Evolutionary conservation across 2,329 filamentous ascomycete genomes (phyloP).

Genomic region (Pseudogymnoascus sp.): DNA sequence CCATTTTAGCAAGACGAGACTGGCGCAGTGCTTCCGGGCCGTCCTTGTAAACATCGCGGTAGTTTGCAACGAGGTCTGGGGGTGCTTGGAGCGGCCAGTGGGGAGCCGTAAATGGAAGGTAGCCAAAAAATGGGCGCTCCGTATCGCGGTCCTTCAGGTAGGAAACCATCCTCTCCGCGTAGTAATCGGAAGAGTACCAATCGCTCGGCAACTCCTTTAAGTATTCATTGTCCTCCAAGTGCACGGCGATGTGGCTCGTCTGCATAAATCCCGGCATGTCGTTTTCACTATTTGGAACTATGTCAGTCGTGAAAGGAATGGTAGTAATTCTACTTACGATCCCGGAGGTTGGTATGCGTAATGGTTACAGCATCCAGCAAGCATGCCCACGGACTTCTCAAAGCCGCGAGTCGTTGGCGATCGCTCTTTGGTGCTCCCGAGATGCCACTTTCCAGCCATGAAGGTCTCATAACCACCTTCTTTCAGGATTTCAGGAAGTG

Average conservation of each 20-base stretch:
- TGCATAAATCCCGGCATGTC: conserved; percentile 29
- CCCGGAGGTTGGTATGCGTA: conserved; percentile 28
- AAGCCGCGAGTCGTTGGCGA: conserved; percentile 44
- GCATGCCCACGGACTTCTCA: conserved; percentile 43
- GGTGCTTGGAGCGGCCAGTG: conserved; percentile 58
- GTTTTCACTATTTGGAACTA: background rate
- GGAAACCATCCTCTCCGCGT: conserved; percentile 43
- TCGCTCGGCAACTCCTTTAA: conserved; percentile 31
- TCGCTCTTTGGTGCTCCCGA: conserved; percentile 41
- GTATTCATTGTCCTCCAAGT: conserved; percentile 6
- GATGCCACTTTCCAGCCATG: conserved; percentile 49
- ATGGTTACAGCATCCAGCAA: conserved; percentile 44
- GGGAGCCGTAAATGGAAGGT: conserved; percentile 53
- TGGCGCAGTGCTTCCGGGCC: conserved; percentile 40
- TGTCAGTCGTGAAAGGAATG: background rate
- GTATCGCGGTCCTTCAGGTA: conserved; percentile 41
- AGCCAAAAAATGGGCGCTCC: conserved; percentile 47
- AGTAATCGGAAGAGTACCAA: conserved; percentile 47
- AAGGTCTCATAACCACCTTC: conserved; percentile 46
- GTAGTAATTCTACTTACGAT: background rate
- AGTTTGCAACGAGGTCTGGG: conserved; percentile 37
- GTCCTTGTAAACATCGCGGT: conserved; percentile 41
- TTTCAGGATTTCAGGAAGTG: conserved; percentile 42
- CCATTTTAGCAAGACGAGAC: conserved; percentile 36
- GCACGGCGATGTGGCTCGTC: conserved; percentile 31